These are phyloP conservation scores for Glarea lozoyensis DNA, from an alignment of 495 filamentous ascomycete species.

Conservation along the genomic window DNA sequence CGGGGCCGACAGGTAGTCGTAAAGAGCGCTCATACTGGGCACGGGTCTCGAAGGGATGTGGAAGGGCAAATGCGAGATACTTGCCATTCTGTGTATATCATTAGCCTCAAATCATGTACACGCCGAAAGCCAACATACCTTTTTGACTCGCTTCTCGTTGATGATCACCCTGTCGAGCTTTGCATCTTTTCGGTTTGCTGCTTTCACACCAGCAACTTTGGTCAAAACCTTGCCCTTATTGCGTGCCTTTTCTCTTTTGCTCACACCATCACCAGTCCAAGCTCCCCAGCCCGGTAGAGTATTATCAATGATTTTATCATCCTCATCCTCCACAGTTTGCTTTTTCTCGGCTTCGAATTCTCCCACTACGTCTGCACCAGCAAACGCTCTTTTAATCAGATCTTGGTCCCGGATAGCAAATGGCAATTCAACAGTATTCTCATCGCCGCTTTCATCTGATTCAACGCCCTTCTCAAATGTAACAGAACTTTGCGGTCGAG, in stretches of 20 bases:
- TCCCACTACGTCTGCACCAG: constrained; percentile 76
- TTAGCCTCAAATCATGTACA: background rate
- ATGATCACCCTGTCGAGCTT: constrained; percentile 80
- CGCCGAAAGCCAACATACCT: constrained; percentile 46
- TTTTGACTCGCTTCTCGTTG: constrained; percentile 83
- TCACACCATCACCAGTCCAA: constrained; percentile 78
- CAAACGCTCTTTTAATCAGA: constrained; percentile 78
- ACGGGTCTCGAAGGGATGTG: constrained; percentile 76
- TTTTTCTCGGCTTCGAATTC: constrained; percentile 79
- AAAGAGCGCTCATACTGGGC: constrained; percentile 88
- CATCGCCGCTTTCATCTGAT: constrained; percentile 32
- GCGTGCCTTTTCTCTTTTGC: constrained; percentile 48
- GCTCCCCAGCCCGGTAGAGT: constrained; percentile 88
- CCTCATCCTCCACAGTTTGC: constrained; percentile 65
- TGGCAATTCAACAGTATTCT: constrained; percentile 39
- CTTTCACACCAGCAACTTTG: constrained; percentile 70
- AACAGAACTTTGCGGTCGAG: constrained; percentile 5
- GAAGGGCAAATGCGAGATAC: constrained; percentile 74
- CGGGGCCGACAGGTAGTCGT: constrained; percentile 79
- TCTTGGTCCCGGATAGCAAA: constrained; percentile 69
- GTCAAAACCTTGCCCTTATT: constrained; percentile 49
- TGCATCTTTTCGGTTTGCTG: constrained; percentile 67
- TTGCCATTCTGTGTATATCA: constrained; percentile 57
- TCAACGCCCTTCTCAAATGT: constrained; percentile 38
- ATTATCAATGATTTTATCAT: constrained; percentile 74